Evolutionary conservation across 345 rosid species (phyloP), one percentile per base, ranked within the genome.

Genomic region (Populus nigra): DNA sequence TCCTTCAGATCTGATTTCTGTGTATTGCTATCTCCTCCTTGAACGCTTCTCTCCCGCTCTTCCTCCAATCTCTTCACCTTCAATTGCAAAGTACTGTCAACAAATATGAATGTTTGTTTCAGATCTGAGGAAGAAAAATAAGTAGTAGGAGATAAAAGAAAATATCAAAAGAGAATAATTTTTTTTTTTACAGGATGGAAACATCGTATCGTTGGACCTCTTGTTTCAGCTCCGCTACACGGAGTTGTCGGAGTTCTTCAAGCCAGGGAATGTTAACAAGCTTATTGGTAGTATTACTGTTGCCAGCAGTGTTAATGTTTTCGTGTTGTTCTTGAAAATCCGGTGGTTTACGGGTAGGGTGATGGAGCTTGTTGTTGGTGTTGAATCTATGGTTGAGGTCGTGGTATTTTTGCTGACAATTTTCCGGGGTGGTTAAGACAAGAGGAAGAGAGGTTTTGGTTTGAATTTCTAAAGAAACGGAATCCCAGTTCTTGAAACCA

Each of bases 171-270:
- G 36, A 29, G 76, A 76, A 73, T 66, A 82, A 68, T 33, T 31
- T 49, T 45, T 25, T 27, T 41, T 15, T 78, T 82, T 86, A 92
- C 94, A 84, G 75, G 82, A 92, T 92, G 76, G 93, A 89, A 66
- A 79, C 85, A 78, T 92, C 97, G 78, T 85, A 89, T 20, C 88
- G 96, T 29, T 88, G 85, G 82, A 93, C 86, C 71, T 91, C 94
- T 69, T 84, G 92, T 71, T 88, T 87, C 75, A 93, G 90, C 87
- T 93, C 94, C 31, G 89, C 92, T n/a, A 93, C 88, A 12, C 97
- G 92, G 63, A 87, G 86, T 73, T 85, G 83, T 41, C 94, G 87
- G 43, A 93, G 86, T 62, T 90, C 87, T 53, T 93, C 92, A 4
- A 93, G 87, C 93, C 91, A 90, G 27, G 93, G 93, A 45, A 88